phyloP scores from a whole-genome alignment of 345 rosid species.

The Eucalyptus coolabah region DNA sequence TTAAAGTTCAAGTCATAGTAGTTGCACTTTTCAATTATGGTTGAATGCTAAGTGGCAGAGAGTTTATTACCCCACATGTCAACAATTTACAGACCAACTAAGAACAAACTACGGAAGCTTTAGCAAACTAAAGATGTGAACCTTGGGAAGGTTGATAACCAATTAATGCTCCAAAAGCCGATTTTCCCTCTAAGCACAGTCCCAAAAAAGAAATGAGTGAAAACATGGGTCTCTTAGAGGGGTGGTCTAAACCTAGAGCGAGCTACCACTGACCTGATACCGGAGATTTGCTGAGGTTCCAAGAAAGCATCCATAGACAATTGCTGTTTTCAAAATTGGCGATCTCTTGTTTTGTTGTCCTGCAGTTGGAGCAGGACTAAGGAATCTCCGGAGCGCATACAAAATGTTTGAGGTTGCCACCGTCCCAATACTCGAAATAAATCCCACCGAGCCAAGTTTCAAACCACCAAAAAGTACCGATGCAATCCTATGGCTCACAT shows the following conservation, averaged over 20 bases:
- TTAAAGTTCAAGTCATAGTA: background rate
- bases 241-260: background rate
- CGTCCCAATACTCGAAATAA: conserved; percentile 77
- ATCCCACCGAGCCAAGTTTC: conserved; percentile 78
- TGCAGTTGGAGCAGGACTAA: conserved; percentile 38
- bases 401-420: conserved; percentile 70
- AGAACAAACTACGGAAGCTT: background rate
- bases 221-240: background rate
- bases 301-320: conserved; percentile 61
- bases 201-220: background rate
- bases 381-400: conserved; percentile 33
- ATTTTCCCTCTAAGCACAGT: background rate
- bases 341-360: conserved; percentile 53
- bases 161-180: background rate
- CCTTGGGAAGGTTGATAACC: background rate
- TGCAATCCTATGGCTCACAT: conserved; percentile 62
- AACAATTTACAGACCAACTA: background rate
- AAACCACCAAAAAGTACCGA: conserved; percentile 79
- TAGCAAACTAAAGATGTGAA: background rate
- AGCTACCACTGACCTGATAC: conserved; percentile 53
- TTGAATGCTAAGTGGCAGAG: background rate
- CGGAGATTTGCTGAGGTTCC: conserved; percentile 90
- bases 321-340: conserved; percentile 76
- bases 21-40: background rate
- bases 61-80: background rate